phyloP scores from a whole-genome alignment of 1,284 basidiomycete genomes.

The Ganoderma multipileum region DNA sequence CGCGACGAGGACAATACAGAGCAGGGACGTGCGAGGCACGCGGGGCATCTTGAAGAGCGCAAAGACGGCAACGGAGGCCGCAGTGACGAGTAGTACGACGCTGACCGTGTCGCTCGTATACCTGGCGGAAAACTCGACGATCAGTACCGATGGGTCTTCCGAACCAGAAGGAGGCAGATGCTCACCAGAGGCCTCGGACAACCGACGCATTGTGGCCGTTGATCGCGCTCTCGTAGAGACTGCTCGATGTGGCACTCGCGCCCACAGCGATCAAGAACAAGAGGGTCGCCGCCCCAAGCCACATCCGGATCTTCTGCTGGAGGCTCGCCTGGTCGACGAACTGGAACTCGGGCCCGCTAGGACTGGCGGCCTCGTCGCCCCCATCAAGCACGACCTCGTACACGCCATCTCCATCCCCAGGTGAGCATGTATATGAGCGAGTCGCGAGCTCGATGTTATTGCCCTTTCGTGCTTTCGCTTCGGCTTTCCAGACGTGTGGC shows the following conservation, averaged over 20 bases:
- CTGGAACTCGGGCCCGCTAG: neutral
- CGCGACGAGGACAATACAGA: conserved; percentile 14
- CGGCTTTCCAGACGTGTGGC: neutral
- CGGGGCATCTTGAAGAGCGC: conserved; percentile 19
- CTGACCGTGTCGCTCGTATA: conserved; percentile 22
- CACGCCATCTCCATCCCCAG: no score
- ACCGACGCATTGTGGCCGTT: conserved; percentile 25
- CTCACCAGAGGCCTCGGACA: conserved; percentile 34
- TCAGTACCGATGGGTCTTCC: neutral
- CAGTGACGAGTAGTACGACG: conserved; percentile 4
- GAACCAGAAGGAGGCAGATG: neutral
- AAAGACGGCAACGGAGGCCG: conserved; percentile 4
- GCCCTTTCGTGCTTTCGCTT: neutral
- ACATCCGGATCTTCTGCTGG: conserved; percentile 33
- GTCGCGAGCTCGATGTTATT: neutral
- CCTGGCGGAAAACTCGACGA: conserved; percentile 5
- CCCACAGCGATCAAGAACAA: conserved; percentile 34
- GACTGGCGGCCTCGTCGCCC: neutral
- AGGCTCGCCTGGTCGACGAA: conserved; percentile 32
- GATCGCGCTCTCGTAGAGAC: conserved; percentile 32
- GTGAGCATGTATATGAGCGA: no score
- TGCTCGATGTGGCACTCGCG: conserved; percentile 39
- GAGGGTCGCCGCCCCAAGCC: conserved; percentile 31
- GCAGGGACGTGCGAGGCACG: conserved; percentile 4
- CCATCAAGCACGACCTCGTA: no score